These are phyloP conservation scores for Cystofilobasidium capitatum DNA, from an alignment of 768 basidiomycete species.

Conservation along the genomic window DNA sequence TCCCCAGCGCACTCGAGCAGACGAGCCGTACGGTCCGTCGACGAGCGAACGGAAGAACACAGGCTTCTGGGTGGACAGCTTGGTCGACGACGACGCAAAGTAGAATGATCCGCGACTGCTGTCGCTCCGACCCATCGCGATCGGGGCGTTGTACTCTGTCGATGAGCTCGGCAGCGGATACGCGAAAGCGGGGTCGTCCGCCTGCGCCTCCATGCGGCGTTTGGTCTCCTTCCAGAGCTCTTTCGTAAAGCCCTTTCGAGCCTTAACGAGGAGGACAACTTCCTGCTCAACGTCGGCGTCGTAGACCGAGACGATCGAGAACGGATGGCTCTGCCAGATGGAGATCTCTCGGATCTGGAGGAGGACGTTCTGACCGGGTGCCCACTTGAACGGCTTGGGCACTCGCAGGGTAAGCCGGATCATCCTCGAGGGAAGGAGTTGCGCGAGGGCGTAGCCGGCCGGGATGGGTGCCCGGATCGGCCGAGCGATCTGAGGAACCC, in stretches of 20 bases:
- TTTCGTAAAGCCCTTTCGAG: conserved; percentile 60
- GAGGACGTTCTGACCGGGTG: conserved; percentile 69
- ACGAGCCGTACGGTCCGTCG: conserved; percentile 62
- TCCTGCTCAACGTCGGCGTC: conserved; percentile 50
- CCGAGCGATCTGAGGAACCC: conserved; percentile 9
- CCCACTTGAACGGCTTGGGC: conserved; percentile 53
- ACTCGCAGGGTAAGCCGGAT: conserved; percentile 58
- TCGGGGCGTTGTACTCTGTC: neutral
- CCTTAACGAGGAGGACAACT: conserved; percentile 59
- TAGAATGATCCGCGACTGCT: conserved; percentile 17
- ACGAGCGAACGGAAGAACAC: conserved; percentile 52
- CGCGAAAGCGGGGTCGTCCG: too few relatives aligned
- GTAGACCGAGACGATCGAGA: conserved; percentile 57
- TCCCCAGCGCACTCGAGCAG: conserved; percentile 53
- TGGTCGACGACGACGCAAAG: conserved; percentile 22
- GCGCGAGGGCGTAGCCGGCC: conserved; percentile 57
- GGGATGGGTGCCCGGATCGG: conserved; percentile 42
- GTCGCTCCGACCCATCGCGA: neutral
- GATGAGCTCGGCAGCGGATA: neutral
- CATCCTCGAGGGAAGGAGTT: conserved; percentile 60
- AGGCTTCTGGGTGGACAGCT: conserved; percentile 23
- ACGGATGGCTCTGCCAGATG: conserved; percentile 57
- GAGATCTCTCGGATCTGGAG: conserved; percentile 59
- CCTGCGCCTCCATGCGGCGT: conserved; percentile 16
- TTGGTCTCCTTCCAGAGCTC: conserved; percentile 47